Percentiles rank a stretch among this genome's conserved stretches.
Conservation (phyloP, 306 rosid genomes). For the Begonia peltatifolia region DNA sequence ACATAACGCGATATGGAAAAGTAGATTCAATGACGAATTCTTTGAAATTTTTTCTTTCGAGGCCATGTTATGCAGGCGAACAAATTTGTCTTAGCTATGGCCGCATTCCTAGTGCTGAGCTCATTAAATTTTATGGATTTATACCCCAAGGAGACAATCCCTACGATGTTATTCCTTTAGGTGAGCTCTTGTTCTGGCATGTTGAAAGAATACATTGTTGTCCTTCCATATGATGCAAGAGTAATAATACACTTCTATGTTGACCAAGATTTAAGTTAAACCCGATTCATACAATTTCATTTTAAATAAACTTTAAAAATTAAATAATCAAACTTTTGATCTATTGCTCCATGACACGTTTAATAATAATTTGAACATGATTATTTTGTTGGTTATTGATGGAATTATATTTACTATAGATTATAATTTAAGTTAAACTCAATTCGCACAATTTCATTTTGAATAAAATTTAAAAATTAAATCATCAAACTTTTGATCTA, state of each 20-base stretch:
- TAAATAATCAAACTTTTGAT: too few species aligned
- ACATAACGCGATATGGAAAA: constrained; percentile 61
- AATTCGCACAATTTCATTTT: too few species aligned
- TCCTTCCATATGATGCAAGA: too few species aligned
- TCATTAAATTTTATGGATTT: constrained; percentile 69
- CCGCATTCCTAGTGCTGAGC: constrained; percentile 58
- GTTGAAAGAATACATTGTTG: constrained; percentile 1
- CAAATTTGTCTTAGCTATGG: constrained; percentile 82
- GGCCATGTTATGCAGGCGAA: constrained; percentile 71
- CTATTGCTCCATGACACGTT: too few species aligned
- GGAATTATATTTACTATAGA: not conserved
- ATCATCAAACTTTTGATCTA: too few species aligned
- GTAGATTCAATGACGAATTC: constrained; percentile 51
- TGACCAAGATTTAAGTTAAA: too few species aligned
- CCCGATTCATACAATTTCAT: too few species aligned
- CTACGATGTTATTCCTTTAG: constrained; percentile 59
- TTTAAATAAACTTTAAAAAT: too few species aligned
- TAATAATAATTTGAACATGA: not conserved
- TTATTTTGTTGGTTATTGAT: not conserved
- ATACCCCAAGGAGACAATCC: constrained; percentile 73
- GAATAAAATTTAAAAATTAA: too few species aligned
- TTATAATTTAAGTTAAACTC: not conserved
- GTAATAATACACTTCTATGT: too few species aligned
- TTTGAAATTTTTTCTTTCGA: constrained; percentile 70
- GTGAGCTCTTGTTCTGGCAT: constrained; percentile 24